A percentile compares a stretch with the other conserved stretches of the same genome.
Evolutionary conservation across 2,329 filamentous ascomycete genomes (phyloP).

Genomic region (Fusarium stilboides): DNA sequence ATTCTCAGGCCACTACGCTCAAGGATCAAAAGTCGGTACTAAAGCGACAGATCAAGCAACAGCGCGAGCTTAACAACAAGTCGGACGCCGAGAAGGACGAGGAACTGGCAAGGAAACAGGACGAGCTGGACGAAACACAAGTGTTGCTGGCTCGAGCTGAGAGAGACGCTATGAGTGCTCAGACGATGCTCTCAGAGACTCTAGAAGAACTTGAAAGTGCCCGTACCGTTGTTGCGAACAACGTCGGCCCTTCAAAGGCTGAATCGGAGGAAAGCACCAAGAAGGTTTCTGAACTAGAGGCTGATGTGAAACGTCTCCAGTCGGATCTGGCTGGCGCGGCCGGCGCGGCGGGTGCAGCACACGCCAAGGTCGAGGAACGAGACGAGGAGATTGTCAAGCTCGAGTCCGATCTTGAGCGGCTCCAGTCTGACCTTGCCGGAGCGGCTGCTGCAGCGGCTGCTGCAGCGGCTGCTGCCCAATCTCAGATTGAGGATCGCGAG

Average conservation of each 20-base stretch:
- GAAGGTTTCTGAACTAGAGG: conserved; percentile 59
- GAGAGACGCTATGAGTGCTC: conserved; percentile 57
- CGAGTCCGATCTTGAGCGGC: conserved; percentile 49
- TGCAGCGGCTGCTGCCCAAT: conserved; percentile 24
- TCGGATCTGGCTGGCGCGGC: conserved; percentile 41
- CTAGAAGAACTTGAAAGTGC: conserved; percentile 64
- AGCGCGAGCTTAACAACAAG: conserved; percentile 91
- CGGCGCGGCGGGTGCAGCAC: conserved; percentile 44
- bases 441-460: conserved; percentile 20
- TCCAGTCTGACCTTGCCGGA: conserved; percentile 40
- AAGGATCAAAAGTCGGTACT: conserved; percentile 92
- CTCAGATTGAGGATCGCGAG: conserved; percentile 45
- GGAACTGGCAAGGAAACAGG: conserved; percentile 71
- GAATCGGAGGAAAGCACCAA: conserved; percentile 54
- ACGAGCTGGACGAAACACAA: conserved; percentile 67
- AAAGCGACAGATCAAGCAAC: conserved; percentile 93
- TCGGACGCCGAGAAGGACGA: conserved; percentile 81
- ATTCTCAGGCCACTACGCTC: conserved; percentile 81
- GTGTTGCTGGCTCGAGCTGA: conserved; percentile 56
- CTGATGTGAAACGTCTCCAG: conserved; percentile 54
- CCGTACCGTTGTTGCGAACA: conserved; percentile 41
- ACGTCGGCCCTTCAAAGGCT: conserved; percentile 41
- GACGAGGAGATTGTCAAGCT: conserved; percentile 59
- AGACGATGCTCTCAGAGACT: conserved; percentile 65
- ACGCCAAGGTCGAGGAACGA: conserved; percentile 53